These are phyloP conservation scores for Lyophyllum decastes DNA, from an alignment of 768 basidiomycete species.

Conservation along the genomic window DNA sequence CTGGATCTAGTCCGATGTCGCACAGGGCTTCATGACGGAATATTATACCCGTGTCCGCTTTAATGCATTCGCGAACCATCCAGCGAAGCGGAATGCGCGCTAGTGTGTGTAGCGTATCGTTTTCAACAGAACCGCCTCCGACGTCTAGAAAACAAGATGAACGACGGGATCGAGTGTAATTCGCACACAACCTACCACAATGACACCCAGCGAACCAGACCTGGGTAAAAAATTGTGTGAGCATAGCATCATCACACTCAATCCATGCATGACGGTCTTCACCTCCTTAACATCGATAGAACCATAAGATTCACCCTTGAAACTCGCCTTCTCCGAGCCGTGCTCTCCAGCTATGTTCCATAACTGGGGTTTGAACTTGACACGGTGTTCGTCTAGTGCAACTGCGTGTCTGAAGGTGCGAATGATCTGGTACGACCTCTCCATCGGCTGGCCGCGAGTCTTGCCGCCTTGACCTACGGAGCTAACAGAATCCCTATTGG, in stretches of 20 bases:
- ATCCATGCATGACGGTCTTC: too few relatives aligned
- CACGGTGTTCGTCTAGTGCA: constrained; percentile 49
- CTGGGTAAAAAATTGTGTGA: too few relatives aligned
- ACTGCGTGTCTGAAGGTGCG: constrained; percentile 50
- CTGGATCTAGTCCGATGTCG: constrained; percentile 29
- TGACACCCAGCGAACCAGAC: background rate
- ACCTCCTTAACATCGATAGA: too few relatives aligned
- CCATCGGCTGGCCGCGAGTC: constrained; percentile 43
- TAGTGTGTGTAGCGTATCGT: background rate
- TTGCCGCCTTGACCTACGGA: constrained; percentile 53
- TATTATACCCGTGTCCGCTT: background rate
- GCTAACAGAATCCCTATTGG: constrained; percentile 50
- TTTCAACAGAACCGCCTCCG: background rate
- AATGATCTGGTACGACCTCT: constrained; percentile 42
- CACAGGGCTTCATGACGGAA: background rate
- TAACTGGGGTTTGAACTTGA: constrained; percentile 45
- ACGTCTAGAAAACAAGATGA: too few relatives aligned
- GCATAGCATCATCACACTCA: too few relatives aligned
- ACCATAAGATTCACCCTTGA: too few relatives aligned
- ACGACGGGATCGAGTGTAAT: too few relatives aligned
- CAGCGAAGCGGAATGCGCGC: background rate
- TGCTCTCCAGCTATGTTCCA: too few relatives aligned
- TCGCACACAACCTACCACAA: background rate
- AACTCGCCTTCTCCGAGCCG: too few relatives aligned
- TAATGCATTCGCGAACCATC: background rate